These are phyloP conservation scores for Macrophomina pseudophaseolina DNA, from an alignment of 2,329 filamentous ascomycete species.

Conservation along the genomic window DNA sequence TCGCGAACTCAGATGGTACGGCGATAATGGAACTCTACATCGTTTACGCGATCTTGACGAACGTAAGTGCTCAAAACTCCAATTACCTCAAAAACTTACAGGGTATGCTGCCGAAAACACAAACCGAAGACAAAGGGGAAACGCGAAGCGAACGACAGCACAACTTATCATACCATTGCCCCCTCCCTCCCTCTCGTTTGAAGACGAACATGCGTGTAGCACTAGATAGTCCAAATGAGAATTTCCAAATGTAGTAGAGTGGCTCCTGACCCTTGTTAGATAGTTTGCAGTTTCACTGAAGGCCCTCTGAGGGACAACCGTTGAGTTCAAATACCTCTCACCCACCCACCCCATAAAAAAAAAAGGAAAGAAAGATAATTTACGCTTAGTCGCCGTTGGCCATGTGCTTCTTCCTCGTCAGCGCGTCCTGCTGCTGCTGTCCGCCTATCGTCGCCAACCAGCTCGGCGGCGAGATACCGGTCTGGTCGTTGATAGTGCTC, in stretches of 20 bases:
- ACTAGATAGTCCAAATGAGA: too few species aligned
- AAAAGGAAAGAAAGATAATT: neutral
- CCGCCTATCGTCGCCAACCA: constrained; percentile 68
- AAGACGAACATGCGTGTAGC: too few species aligned
- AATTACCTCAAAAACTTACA: neutral
- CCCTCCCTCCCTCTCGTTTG: too few species aligned
- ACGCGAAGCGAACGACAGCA: neutral
- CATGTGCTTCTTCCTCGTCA: constrained; percentile 10
- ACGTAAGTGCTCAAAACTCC: neutral
- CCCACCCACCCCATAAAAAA: too few species aligned
- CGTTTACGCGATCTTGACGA: neutral
- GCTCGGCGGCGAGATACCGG: constrained; percentile 77
- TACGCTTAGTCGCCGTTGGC: neutral
- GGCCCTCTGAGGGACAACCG: too few species aligned
- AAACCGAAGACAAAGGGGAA: neutral
- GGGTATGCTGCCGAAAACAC: neutral
- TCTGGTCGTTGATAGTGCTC: constrained; percentile 87
- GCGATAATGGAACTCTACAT: too few species aligned
- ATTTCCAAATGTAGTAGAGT: too few species aligned
- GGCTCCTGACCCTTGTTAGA: too few species aligned
- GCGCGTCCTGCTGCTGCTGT: constrained; percentile 17
- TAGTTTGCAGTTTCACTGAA: too few species aligned
- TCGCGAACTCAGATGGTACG: too few species aligned
- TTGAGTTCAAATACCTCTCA: too few species aligned
- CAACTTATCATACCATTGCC: neutral